Evolutionary conservation across 352 stramenopile genomes (phyloP).

Genomic region (Pythium aphanidermatum): DNA sequence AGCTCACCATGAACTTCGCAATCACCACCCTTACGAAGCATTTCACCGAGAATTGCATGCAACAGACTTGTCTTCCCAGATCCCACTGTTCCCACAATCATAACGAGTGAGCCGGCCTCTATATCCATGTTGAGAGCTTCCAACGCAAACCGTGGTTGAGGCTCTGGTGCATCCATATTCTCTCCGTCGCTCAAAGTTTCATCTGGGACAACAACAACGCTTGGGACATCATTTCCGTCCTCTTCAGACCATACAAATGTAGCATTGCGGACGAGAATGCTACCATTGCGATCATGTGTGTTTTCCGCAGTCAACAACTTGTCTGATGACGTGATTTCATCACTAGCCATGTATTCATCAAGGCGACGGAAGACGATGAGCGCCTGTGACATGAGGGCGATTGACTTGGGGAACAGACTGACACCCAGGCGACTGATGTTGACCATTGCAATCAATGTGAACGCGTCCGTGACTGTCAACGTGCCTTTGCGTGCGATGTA

Average conservation of each 20-base stretch:
- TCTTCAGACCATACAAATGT: constrained; percentile 20
- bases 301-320: constrained; percentile 38
- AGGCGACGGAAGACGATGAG: constrained; percentile 18
- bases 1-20: constrained; percentile 22
- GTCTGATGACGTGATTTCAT: constrained; percentile 12
- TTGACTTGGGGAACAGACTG: constrained; percentile 23
- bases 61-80: constrained; percentile 39
- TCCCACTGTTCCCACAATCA: constrained; percentile 42
- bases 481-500: constrained; percentile 30
- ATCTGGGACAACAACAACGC: constrained; percentile 21
- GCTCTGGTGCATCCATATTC: too few species aligned
- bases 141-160: constrained; percentile 21
- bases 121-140: constrained; percentile 48
- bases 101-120: constrained; percentile 40
- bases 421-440: constrained; percentile 48
- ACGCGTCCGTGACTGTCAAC: constrained; percentile 43
- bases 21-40: constrained; percentile 18
- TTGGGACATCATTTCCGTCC: neutral
- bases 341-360: constrained; percentile 23
- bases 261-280: constrained; percentile 18
- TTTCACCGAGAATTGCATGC: constrained; percentile 35
- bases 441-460: constrained; percentile 50
- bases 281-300: neutral
- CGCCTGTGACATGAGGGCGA: constrained; percentile 21
- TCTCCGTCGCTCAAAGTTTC: too few species aligned